These are phyloP conservation scores for Hamigera avellanea DNA, from an alignment of 495 filamentous ascomycete genomes.

Conservation along the genomic window DNA sequence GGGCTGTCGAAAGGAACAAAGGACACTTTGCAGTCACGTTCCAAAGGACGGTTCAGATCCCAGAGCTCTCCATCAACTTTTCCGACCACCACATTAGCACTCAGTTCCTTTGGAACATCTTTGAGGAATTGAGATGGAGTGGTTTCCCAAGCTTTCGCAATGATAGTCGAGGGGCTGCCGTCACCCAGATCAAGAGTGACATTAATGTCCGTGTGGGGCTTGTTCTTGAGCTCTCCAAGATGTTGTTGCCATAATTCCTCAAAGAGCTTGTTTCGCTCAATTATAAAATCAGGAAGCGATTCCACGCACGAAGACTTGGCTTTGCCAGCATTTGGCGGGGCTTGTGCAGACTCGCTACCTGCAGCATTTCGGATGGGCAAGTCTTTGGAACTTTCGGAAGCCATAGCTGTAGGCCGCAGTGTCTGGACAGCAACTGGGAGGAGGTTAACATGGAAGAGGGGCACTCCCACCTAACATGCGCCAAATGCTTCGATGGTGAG, in stretches of 20 bases:
- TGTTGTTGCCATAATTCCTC: slow-evolving; percentile 75
- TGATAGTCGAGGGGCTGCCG: slow-evolving; percentile 28
- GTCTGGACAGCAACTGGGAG: slow-evolving; percentile 4
- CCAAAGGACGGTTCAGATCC: slow-evolving; percentile 85
- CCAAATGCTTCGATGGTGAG: slow-evolving; percentile 7
- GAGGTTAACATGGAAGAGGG: slow-evolving; percentile 6
- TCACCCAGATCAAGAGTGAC: slow-evolving; percentile 38
- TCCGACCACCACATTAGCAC: slow-evolving; percentile 55
- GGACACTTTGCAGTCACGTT: slow-evolving; percentile 60
- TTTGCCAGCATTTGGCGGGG: slow-evolving; percentile 19
- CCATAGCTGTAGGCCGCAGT: slow-evolving; percentile 17
- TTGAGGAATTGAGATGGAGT: slow-evolving; percentile 41
- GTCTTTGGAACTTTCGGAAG: slow-evolving; percentile 29
- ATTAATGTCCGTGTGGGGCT: slow-evolving; percentile 35
- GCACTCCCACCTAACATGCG: background rate
- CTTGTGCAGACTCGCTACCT: slow-evolving; percentile 21
- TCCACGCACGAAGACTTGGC: slow-evolving; percentile 17
- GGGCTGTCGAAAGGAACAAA: slow-evolving; percentile 76
- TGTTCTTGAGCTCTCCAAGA: slow-evolving; percentile 52
- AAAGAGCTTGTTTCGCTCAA: slow-evolving; percentile 76
- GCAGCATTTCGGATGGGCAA: slow-evolving; percentile 23
- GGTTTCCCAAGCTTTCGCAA: slow-evolving; percentile 41
- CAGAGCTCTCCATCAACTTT: slow-evolving; percentile 75
- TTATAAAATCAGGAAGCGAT: slow-evolving; percentile 66
- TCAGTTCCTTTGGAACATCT: slow-evolving; percentile 40